Percentiles rank a stretch among this genome's conserved stretches.
phyloP scores from a whole-genome alignment of 768 basidiomycete species.

The Auricularia sp. region DNA sequence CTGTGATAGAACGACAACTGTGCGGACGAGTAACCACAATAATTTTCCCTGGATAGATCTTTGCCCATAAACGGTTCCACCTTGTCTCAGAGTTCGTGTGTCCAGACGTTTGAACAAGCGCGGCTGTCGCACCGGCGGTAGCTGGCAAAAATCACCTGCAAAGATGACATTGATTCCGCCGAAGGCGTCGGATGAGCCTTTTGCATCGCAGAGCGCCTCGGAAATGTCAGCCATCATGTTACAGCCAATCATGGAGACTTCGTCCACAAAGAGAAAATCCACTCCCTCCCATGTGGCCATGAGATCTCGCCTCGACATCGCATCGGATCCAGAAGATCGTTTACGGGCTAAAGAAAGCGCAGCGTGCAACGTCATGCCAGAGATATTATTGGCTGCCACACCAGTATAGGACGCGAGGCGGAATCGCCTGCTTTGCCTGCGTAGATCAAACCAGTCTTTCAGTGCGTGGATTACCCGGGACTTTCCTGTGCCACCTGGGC shows the following conservation, averaged over 20 bases:
- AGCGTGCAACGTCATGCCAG: constrained; percentile 14
- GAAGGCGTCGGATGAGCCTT: neutral
- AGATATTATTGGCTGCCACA: constrained; percentile 15
- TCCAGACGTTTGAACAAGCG: no score
- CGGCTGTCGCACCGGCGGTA: no score
- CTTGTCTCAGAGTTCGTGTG: no score
- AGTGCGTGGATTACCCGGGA: constrained; percentile 15
- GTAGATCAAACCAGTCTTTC: constrained; percentile 8
- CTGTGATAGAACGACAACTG: constrained; percentile 20
- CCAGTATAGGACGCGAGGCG: constrained; percentile 14
- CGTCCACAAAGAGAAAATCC: no score
- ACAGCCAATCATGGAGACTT: no score
- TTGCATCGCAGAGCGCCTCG: constrained; percentile 9
- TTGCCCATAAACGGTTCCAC: constrained; percentile 2
- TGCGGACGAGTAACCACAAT: constrained; percentile 23
- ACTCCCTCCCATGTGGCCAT: no score
- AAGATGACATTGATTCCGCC: constrained; percentile 9
- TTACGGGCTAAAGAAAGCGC: neutral
- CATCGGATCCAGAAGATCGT: no score
- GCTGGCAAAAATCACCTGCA: no score
- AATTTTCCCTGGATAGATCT: constrained; percentile 20
- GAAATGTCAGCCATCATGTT: no score
- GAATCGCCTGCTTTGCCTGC: constrained; percentile 3
- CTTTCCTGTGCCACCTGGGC: constrained; percentile 18
- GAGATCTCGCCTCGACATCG: no score